Evolutionary conservation across 306 rosid species (phyloP), one percentile per base, ranked within the genome.

Genomic region (Casuarina glauca): DNA sequence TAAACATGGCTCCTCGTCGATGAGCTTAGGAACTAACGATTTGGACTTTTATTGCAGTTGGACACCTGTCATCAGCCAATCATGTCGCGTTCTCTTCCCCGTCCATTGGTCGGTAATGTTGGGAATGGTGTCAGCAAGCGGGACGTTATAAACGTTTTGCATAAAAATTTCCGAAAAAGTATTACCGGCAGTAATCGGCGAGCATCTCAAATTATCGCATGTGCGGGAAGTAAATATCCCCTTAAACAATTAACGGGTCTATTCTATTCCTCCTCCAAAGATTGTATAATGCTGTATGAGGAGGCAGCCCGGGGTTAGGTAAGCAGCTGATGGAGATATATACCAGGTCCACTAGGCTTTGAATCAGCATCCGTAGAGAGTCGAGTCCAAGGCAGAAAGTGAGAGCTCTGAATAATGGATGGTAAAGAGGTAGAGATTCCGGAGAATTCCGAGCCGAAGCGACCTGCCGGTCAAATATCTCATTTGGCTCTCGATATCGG

Each of bases 401-500:
- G 63, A 43, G 69, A 50, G 54, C 38, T 7, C n/a, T 26, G 54
- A 43, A 41, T 70, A 44, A 90, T 91, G 98, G 95, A 91, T 87
- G 81, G 50, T 39, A 79, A 35, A 35, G 54, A 72, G 78, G 42
- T 62, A 72, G 84, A 72, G 49, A 74, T 46, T 72, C 67, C 72
- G 48, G 62, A 54, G 41, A 76, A 67, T 70, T 89, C 84, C 26
- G 88, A 90, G 69, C 76, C 57, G 63, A 78, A 74, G 32, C 79
- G 76, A 75, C 77, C 87, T 13, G 62, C 73, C 43, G 78, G 53
- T 70, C 82, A 64, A 62, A 86, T 86, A 36, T 87, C 93, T 86
- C 96, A 93, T 77, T 86, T 91, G 63, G 93, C 98, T 84, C 53
- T 93, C 80, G 98, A 93, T 82, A 91, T 93, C 81, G 97, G 98